Base-by-base conservation (phyloP, 768 basidiomycete species). In the Imleria badia region DNA sequence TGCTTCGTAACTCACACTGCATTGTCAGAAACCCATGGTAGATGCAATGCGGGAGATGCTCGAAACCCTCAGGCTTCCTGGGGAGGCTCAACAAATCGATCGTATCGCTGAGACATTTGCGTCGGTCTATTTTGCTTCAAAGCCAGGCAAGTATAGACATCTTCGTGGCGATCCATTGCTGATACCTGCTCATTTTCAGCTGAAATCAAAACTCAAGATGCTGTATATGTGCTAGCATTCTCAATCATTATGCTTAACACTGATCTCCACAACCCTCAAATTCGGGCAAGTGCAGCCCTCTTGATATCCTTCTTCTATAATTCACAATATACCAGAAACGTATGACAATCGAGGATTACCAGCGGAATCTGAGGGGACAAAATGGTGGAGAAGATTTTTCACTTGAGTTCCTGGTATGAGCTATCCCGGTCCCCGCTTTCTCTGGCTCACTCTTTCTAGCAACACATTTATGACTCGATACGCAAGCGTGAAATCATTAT, bases 191-290 rank as follows among this genome's bases (percentile, higher is more conserved):
- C 23, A 47, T 39, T 36, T 45, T 26, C 56, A 94, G 94, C 83
- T 54, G 95, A 95, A 69, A 87, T 98, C 60, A 91, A 89, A 66
- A 86, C 78, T 52, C 85, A 93, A 73, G 97, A 98, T 67, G 91
- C 96, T 6, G 91, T 92, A 19, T 95, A 97, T 71, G 90, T 99
- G 9, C 74, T 99, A 23, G 84, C 96, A 1, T 99, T 87, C 70
- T 98, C 97, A 0, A 87, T 99, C 56, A 98, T 99, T 70, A 83
- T 99, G 94, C 82, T 99, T 46, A 99, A 99, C 72, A 99, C 97
- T 9, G 97, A 99, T 74, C 83, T 85, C 31, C 95, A 98, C 68
- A 98, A 91, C 66, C 94, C 95, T 13, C 94, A 97, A 78, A 82
- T 95, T 56, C 76, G 91, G 67, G 93, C 89, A 67, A 69, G 86